phyloP scores from a whole-genome alignment of 345 rosid species.

The Aegle marmelos region DNA sequence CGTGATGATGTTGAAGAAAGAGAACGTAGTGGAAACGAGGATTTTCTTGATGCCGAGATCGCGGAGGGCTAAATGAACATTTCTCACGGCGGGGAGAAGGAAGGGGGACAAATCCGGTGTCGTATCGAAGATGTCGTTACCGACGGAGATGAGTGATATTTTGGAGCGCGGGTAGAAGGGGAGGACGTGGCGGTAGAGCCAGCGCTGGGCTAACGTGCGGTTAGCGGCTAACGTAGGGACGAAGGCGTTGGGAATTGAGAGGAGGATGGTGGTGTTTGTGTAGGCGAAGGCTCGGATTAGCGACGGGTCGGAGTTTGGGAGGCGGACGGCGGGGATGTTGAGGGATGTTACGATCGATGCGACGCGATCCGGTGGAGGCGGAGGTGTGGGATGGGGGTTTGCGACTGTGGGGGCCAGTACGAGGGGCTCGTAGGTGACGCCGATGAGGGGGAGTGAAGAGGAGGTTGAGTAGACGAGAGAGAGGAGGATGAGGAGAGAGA shows the following conservation, averaged over 20 bases:
- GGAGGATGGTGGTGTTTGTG: conserved; percentile 76
- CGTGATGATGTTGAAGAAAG: conserved; percentile 63
- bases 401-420: conserved; percentile 10
- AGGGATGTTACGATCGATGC: conserved; percentile 42
- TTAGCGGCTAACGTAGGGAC: conserved; percentile 71
- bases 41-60: conserved; percentile 66
- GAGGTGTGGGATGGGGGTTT: conserved; percentile 14
- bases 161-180: conserved; percentile 80
- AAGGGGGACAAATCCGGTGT: conserved; percentile 40
- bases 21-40: conserved; percentile 78
- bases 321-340: conserved; percentile 51
- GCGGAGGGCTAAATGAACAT: conserved; percentile 47
- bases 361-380: conserved; percentile 39
- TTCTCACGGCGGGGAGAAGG: conserved; percentile 69
- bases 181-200: conserved; percentile 73
- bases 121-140: conserved; percentile 54
- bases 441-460: conserved; percentile 33
- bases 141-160: conserved; percentile 76
- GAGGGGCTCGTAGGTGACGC: conserved; percentile 38
- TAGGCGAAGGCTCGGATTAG: conserved; percentile 70
- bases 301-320: conserved; percentile 54
- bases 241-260: conserved; percentile 73
- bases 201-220: conserved; percentile 63
- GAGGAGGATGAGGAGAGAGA: conserved; percentile 12
- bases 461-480: conserved; percentile 16